A percentile compares a stretch with the other conserved stretches of the same genome.
Conservation (phyloP, 345 rosid genomes). For the Salix arbutifolia region DNA sequence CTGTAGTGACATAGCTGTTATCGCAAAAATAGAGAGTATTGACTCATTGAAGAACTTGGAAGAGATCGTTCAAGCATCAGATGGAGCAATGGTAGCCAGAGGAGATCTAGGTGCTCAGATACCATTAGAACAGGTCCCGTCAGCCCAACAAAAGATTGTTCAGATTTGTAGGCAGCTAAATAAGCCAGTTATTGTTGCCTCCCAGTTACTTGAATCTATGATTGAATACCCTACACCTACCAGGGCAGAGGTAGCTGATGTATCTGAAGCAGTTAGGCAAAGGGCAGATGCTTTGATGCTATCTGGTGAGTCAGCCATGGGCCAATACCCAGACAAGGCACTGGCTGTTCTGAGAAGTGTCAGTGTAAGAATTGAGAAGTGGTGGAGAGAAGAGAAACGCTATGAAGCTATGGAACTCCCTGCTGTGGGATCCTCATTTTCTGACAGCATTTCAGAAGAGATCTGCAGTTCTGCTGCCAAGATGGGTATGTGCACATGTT, state of each 20-base stretch:
- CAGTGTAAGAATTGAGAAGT: slow-evolving; percentile 86
- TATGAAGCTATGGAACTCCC: slow-evolving; percentile 75
- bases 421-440: slow-evolving; percentile 59
- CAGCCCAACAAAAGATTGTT: slow-evolving; percentile 85
- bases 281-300: slow-evolving; percentile 96
- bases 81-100: slow-evolving; percentile 99
- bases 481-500: slow-evolving; percentile 64
- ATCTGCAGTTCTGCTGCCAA: slow-evolving; percentile 96
- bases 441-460: slow-evolving; percentile 87
- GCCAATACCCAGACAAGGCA: slow-evolving; percentile 96
- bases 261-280: slow-evolving; percentile 98
- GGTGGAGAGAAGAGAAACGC: slow-evolving; percentile 98
- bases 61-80: slow-evolving; percentile 83
- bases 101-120: slow-evolving; percentile 99
- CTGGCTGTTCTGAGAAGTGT: slow-evolving; percentile 86
- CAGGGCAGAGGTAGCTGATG: slow-evolving; percentile 98
- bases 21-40: slow-evolving; percentile 95
- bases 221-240: slow-evolving; percentile 99
- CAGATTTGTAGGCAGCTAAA: slow-evolving; percentile 83
- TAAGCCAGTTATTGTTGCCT: slow-evolving; percentile 94
- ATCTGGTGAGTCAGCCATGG: slow-evolving; percentile 99
- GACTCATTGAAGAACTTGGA: slow-evolving; percentile 88
- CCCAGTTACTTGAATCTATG: slow-evolving; percentile 97
- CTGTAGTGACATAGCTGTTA: slow-evolving; percentile 75
- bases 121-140: slow-evolving; percentile 96